Evolutionary conservation across 2,329 filamentous ascomycete genomes (phyloP), one percentile per base, ranked within the genome.

Genomic region (Pseudocercospora eumusae): DNA sequence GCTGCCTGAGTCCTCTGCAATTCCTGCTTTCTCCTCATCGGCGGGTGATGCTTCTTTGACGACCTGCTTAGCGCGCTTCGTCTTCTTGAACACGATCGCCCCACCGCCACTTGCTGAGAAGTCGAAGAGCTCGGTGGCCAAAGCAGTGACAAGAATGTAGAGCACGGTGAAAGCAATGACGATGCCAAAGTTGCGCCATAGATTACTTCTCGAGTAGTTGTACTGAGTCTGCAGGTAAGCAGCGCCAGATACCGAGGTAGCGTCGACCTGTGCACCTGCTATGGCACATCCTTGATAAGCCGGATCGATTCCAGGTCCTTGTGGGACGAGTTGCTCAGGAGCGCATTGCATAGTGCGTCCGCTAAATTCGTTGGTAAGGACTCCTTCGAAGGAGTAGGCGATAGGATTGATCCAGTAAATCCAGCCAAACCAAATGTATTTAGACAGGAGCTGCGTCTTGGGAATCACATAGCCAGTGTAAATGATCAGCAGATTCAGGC

Each of bases 121-220:
- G 15, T 82, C 83, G 68, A 93, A 82, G 0, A 84, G 68, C 69
- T 96, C 91, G 15, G 88, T 87, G 0, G 87, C 89, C 21, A 89
- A 67, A 4, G 89, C 83, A 0, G 90, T 93, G 28, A 93, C 76
- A 10, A 87, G 67, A 11, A 96, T 84, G 71, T 93, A 96, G 4
- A 92, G 82, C 0, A 91, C 80, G 0, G 86, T 84, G 67, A 91
- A 95, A 0, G 88, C 90, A 67, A 93, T 86, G 1, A 95, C 76
- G 3, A 93, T 87, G 31, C 88, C 90, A 70, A 90, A 92, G 73
- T 93, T 92, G 3, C 90, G 86, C 80, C 87, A 89, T 0, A 88
- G 74, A 69, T 89, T 80, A 25, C 75, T 77, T 18, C 85, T 78
- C 0, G 81, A 80, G 68, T 87, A 88, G 49, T 82, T 77, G 73